These are phyloP conservation scores for Phialophora macrospora DNA, from an alignment of 2,329 filamentous ascomycete genomes.

Conservation along the genomic window DNA sequence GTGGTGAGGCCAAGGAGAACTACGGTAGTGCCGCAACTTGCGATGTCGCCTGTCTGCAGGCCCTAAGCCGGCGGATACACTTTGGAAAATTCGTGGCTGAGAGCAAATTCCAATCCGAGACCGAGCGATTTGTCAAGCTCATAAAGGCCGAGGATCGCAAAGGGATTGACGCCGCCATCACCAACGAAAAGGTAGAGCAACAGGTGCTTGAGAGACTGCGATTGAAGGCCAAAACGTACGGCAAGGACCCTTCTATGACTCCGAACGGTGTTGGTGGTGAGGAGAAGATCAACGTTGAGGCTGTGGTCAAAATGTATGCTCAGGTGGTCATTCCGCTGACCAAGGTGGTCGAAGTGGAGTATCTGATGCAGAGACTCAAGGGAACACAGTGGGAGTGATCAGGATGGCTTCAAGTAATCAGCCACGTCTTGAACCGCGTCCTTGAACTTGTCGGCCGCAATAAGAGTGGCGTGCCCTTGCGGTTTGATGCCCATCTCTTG, in stretches of 20 bases:
- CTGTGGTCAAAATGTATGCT: slow-evolving; percentile 86
- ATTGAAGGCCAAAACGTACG: slow-evolving; percentile 91
- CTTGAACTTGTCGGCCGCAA: slow-evolving; percentile 78
- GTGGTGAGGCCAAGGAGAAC: slow-evolving; percentile 87
- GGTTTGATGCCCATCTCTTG: slow-evolving; percentile 89
- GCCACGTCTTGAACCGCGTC: slow-evolving; percentile 74
- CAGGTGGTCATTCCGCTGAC: slow-evolving; percentile 94
- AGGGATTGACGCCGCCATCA: slow-evolving; percentile 88
- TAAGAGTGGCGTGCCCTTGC: slow-evolving; percentile 81
- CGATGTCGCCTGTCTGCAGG: slow-evolving; percentile 88
- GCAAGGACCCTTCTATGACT: slow-evolving; percentile 76
- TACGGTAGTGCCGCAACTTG: slow-evolving; percentile 91
- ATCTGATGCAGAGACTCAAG: slow-evolving; percentile 87
- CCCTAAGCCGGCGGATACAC: slow-evolving; percentile 87
- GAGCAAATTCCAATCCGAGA: slow-evolving; percentile 86
- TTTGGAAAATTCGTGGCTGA: slow-evolving; percentile 99
- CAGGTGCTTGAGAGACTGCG: slow-evolving; percentile 85
- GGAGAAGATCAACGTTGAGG: slow-evolving; percentile 87
- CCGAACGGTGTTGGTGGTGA: slow-evolving; percentile 49
- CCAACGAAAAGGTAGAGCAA: slow-evolving; percentile 83
- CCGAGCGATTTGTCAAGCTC: slow-evolving; percentile 76
- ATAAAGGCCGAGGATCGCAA: slow-evolving; percentile 80
- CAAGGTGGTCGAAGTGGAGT: slow-evolving; percentile 98
- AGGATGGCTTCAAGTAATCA: slow-evolving; percentile 68
- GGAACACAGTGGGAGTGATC: slow-evolving; percentile 55